phyloP scores from a whole-genome alignment of 352 stramenopile species.

The Globisporangium rhizosaccharum region DNA sequence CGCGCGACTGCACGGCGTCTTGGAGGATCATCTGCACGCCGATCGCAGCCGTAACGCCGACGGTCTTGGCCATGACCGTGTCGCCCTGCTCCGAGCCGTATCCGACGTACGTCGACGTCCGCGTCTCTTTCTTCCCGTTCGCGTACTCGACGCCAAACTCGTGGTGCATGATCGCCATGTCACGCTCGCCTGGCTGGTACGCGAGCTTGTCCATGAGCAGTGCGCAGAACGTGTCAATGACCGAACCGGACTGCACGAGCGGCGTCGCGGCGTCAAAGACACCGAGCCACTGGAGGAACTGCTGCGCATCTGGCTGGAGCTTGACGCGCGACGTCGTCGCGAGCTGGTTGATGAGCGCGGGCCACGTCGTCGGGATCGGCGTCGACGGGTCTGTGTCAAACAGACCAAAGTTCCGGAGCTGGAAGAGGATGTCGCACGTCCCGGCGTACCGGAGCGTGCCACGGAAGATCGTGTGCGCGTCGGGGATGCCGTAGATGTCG shows the following conservation, averaged over 20 bases:
- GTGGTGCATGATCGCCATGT: conserved; percentile 95
- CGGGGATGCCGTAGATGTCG: conserved; percentile 93
- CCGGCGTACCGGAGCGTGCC: conserved; percentile 93
- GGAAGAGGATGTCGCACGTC: conserved; percentile 89
- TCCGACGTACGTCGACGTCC: conserved; percentile 88
- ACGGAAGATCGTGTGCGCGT: conserved; percentile 89
- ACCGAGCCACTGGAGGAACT: conserved; percentile 78
- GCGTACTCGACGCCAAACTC: conserved; percentile 79
- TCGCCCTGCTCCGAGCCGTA: conserved; percentile 89
- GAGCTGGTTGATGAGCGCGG: conserved; percentile 71
- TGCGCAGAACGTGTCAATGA: conserved; percentile 83
- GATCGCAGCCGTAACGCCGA: conserved; percentile 92
- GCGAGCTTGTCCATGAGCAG: conserved; percentile 88
- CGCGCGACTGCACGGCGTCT: conserved; percentile 71
- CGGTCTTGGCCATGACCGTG: conserved; percentile 95
- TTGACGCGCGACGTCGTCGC: conserved; percentile 24
- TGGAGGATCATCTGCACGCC: conserved; percentile 92
- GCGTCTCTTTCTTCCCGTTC: conserved; percentile 80
- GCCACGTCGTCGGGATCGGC: conserved; percentile 65
- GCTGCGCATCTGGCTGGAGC: conserved; percentile 44
- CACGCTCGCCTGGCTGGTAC: conserved; percentile 88
- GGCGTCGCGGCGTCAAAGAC: conserved; percentile 49
- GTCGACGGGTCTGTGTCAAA: conserved; percentile 67
- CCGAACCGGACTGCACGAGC: conserved; percentile 42
- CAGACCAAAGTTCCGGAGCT: conserved; percentile 87